Base-by-base conservation (phyloP, 345 rosid species). In the Salix purpurea region DNA sequence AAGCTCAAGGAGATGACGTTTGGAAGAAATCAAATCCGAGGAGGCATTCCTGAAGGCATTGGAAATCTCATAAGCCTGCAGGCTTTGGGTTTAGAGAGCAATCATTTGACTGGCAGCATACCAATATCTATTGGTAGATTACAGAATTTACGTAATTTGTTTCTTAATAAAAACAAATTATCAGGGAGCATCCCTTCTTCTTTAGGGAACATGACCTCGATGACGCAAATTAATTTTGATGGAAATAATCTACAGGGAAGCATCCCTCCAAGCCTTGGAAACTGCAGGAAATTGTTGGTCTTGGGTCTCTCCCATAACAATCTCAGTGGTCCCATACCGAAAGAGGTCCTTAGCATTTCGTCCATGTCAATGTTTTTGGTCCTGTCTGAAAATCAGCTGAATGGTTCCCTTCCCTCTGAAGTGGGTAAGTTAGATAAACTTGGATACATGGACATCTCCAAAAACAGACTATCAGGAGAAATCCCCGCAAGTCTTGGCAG, bases 151-250 rank as follows among this genome's bases (percentile, higher is more conserved):
- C 7, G 0, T 26, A 2, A 0, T n/a, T n/a, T 77, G 2, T 24
- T 0, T 48, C 21, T 77, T 3, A 16, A 15, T 15, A 52, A 3
- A 28, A 79, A 71, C 71, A 44, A 52, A 14, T 4, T 78, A 1
- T 78, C 76, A 16, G 80, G 80, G 24, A 71, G 28, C 7, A 71
- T 80, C 7, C 76, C 83, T 1, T 6, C 18, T 19, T 80, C 76
- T 39, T 0, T 80, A 0, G 79, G 76, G 14, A 80, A 80, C 21
- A 21, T 71, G 2, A 75, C 67, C 7, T 54, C 23, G 6, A 24
- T 73, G 34, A 2, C 4, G 7, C 2, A 4, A 10, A 7, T 79
- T 2, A 3, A 21, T 12, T 60, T 79, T 3, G 4, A 6, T 4
- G 6, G 6, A 18, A 75, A 75, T 34, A 65, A 19, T 36, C 24